Evolutionary conservation across 768 basidiomycete species (phyloP).

Genomic region (Kwoniella heveanensis): DNA sequence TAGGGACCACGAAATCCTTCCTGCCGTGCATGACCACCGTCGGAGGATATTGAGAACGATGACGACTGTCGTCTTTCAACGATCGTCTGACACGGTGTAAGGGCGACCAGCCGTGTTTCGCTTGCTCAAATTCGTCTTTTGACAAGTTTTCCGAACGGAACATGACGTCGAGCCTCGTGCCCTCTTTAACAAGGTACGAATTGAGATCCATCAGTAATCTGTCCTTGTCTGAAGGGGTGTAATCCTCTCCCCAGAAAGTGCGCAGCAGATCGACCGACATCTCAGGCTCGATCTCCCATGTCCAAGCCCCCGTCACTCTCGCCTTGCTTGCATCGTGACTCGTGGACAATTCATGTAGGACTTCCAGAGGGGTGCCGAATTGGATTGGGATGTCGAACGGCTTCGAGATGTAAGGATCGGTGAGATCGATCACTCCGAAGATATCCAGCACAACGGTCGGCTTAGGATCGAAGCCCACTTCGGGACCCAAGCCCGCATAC

Average conservation of each 20-base stretch:
- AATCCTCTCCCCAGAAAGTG: constrained; percentile 24
- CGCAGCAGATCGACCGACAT: constrained; percentile 17
- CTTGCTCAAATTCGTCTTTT: constrained; percentile 6
- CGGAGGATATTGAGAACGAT: constrained; percentile 21
- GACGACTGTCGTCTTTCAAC: neutral
- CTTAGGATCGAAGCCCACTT: constrained; percentile 8
- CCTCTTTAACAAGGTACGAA: constrained; percentile 1
- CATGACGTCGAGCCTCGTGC: neutral
- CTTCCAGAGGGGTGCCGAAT: neutral
- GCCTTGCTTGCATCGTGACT: constrained; percentile 24
- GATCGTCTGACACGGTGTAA: constrained; percentile 1
- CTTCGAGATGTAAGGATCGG: constrained; percentile 13
- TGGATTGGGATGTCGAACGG: neutral
- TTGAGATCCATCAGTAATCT: constrained; percentile 16
- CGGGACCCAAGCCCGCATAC: constrained; percentile 2
- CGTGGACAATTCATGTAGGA: neutral
- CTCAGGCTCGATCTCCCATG: constrained; percentile 17
- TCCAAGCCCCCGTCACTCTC: constrained; percentile 4
- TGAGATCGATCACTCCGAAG: constrained; percentile 33
- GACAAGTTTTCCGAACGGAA: neutral
- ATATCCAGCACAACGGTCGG: constrained; percentile 24
- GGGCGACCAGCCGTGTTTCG: constrained; percentile 5
- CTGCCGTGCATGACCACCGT: constrained; percentile 31
- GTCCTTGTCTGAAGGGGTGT: constrained; percentile 11
- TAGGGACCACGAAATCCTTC: constrained; percentile 17